These are phyloP conservation scores for Discostella stelligera DNA, from an alignment of 352 stramenopile genomes.

Conservation along the genomic window DNA sequence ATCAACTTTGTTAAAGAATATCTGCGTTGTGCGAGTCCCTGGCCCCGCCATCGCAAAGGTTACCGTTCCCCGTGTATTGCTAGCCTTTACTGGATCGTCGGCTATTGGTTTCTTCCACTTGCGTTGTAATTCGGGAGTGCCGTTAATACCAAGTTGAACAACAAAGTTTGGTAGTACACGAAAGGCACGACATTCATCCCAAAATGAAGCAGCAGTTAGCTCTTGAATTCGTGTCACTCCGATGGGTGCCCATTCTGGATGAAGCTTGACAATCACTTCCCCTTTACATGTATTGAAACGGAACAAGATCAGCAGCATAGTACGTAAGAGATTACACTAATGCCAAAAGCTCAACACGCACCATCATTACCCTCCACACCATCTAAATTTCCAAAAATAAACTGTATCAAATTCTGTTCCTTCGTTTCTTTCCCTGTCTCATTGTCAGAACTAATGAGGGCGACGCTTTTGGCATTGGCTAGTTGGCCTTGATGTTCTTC, in stretches of 20 bases:
- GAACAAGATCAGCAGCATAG: neutral
- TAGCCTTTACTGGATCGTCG: slow-evolving; percentile 70
- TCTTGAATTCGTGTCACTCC: slow-evolving; percentile 42
- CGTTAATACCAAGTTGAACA: slow-evolving; percentile 80
- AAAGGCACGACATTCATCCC: slow-evolving; percentile 42
- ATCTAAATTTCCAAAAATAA: slow-evolving; percentile 45
- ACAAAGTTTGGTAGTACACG: slow-evolving; percentile 66
- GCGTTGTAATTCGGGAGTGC: slow-evolving; percentile 62
- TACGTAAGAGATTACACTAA: neutral
- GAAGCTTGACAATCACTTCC: slow-evolving; percentile 27
- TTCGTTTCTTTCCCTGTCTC: neutral
- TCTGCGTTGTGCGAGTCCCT: slow-evolving; percentile 80
- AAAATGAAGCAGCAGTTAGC: slow-evolving; percentile 33
- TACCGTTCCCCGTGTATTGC: slow-evolving; percentile 71
- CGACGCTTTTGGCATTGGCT: neutral
- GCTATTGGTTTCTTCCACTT: slow-evolving; percentile 54
- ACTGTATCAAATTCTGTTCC: slow-evolving; percentile 43
- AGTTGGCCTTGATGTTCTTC: slow-evolving; percentile 20
- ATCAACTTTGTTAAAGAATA: slow-evolving; percentile 85
- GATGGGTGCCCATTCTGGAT: slow-evolving; percentile 41
- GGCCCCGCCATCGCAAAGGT: slow-evolving; percentile 79
- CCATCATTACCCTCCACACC: slow-evolving; percentile 22
- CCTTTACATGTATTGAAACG: neutral
- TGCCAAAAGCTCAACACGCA: neutral
- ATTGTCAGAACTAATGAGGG: neutral